phyloP scores from a whole-genome alignment of 2,329 filamentous ascomycete genomes.

The Colletotrichum sp. region DNA sequence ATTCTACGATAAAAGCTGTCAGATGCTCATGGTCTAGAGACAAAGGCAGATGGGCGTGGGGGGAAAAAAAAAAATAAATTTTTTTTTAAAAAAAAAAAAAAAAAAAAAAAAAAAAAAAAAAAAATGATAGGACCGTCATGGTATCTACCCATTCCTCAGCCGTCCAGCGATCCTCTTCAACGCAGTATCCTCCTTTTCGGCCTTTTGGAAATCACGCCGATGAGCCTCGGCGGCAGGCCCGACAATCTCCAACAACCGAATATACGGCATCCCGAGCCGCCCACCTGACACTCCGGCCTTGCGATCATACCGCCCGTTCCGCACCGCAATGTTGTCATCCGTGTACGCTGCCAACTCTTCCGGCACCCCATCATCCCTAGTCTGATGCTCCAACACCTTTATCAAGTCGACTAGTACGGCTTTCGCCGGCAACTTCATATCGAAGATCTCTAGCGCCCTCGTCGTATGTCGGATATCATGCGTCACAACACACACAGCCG shows the following conservation, averaged over 20 bases:
- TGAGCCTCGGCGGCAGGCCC: not conserved
- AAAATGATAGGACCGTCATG: too few relatives aligned
- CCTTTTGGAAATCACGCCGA: not conserved
- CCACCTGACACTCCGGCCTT: not conserved
- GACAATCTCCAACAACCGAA: not conserved
- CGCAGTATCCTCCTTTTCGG: not conserved
- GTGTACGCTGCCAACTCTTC: not conserved
- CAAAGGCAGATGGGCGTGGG: too few relatives aligned
- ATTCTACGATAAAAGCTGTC: too few relatives aligned
- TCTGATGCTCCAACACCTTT: conserved; percentile 12
- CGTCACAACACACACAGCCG: not conserved
- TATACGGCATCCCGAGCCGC: not conserved
- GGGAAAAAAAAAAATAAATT: too few relatives aligned
- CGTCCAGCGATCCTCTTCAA: not conserved
- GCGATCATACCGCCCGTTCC: not conserved
- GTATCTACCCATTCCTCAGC: not conserved
- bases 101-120: too few relatives aligned
- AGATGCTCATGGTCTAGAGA: too few relatives aligned
- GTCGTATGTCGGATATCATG: not conserved
- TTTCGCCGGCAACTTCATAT: not conserved
- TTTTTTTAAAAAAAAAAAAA: too few relatives aligned
- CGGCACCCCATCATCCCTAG: not conserved
- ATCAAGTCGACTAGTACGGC: not conserved
- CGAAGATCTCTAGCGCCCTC: not conserved
- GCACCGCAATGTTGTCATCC: not conserved